Conservation (phyloP, 2,329 filamentous ascomycete species). For the Penicillium sp. region DNA sequence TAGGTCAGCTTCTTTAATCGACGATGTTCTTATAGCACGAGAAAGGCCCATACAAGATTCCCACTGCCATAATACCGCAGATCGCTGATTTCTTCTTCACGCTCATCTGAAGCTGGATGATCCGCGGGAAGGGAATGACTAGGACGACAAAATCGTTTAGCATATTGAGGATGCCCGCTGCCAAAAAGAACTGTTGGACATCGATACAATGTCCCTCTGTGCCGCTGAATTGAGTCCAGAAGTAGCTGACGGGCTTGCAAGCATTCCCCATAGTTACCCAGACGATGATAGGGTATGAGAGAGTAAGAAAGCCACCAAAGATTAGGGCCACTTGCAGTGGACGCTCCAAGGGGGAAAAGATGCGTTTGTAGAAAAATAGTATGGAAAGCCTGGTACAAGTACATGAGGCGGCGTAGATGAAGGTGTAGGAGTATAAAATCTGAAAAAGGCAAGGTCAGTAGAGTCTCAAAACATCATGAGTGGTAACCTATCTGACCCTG, state of each 20-base stretch:
- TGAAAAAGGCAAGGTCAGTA: background rate
- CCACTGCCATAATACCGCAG: background rate
- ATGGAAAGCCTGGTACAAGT: background rate
- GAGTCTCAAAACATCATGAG: background rate
- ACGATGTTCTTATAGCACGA: background rate
- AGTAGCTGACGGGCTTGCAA: conserved; percentile 13
- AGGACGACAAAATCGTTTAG: background rate
- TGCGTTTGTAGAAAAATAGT: background rate
- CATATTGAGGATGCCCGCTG: background rate
- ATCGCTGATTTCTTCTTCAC: background rate
- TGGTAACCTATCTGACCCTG: background rate
- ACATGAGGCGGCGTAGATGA: background rate
- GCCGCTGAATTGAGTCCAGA: conserved; percentile 18
- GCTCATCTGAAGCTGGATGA: background rate
- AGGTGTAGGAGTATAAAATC: background rate
- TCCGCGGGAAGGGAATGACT: background rate
- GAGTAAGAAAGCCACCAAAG: background rate
- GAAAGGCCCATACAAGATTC: background rate
- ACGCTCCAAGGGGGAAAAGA: background rate
- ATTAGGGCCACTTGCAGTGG: background rate
- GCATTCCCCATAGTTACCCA: conserved; percentile 12
- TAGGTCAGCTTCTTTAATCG: background rate
- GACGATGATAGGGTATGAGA: conserved; percentile 13
- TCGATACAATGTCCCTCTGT: conserved; percentile 1
- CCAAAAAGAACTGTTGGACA: background rate